These are phyloP conservation scores for Lactarius trivialis DNA, from an alignment of 768 basidiomycete genomes.

Conservation along the genomic window DNA sequence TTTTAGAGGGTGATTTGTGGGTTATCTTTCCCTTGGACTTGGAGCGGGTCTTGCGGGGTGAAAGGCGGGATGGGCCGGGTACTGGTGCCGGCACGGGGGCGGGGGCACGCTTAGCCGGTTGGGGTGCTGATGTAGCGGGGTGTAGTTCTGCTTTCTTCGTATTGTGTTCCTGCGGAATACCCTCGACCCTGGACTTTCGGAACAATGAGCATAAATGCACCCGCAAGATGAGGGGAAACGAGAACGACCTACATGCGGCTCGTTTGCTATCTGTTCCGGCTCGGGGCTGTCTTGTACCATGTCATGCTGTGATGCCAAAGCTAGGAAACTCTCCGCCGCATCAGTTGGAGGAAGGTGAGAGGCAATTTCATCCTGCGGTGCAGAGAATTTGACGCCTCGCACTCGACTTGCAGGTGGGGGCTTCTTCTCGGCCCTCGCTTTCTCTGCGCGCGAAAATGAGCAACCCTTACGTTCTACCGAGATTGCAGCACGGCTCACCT, in stretches of 20 bases:
- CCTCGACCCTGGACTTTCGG: neutral
- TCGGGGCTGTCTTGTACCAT: neutral
- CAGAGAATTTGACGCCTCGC: neutral
- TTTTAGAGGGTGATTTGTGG: conserved; percentile 9
- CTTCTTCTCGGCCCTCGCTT: conserved; percentile 41
- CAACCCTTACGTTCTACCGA: neutral
- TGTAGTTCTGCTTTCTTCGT: neutral
- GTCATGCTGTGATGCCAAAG: conserved; percentile 5
- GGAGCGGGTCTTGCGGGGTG: conserved; percentile 15
- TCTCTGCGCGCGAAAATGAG: conserved; percentile 16
- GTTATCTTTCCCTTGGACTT: conserved; percentile 10
- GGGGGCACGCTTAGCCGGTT: neutral
- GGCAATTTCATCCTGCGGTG: neutral
- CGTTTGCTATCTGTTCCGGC: neutral
- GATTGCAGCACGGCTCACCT: conserved; percentile 35
- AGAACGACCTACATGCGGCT: neutral
- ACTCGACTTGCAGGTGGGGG: conserved; percentile 30
- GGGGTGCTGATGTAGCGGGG: neutral
- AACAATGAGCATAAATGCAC: neutral
- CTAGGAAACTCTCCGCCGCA: conserved; percentile 31
- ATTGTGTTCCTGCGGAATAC: no score
- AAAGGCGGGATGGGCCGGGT: conserved; percentile 9
- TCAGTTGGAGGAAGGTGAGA: conserved; percentile 27
- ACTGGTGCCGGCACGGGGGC: neutral
- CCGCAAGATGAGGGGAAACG: neutral